Percentiles rank a stretch among this genome's conserved stretches.
These are phyloP conservation scores for Wickerhamiella qilinensis DNA, from an alignment of 805 yeast genomes.

Conservation along the genomic window DNA sequence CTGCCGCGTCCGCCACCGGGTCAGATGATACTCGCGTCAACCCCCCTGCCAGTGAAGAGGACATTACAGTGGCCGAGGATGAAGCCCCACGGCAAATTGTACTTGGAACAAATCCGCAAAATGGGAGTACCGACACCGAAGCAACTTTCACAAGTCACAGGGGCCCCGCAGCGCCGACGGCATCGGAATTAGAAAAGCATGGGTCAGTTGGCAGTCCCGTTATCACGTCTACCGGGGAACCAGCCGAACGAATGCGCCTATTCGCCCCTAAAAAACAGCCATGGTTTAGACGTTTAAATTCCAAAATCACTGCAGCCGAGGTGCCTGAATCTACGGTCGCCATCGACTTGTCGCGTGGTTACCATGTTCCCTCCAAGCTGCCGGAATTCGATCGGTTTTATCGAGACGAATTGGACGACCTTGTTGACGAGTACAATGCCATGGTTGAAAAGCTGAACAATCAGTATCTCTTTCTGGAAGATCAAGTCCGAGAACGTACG, in stretches of 20 bases:
- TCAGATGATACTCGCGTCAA: not conserved
- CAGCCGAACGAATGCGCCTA: too few species aligned
- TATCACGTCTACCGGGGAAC: not conserved
- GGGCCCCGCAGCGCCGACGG: not conserved
- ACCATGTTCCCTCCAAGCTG: slow-evolving; percentile 12
- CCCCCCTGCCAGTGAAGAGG: not conserved
- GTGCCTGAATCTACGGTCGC: not conserved
- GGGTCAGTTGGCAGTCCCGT: not conserved
- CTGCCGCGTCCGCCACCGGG: not conserved
- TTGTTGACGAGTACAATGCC: slow-evolving; percentile 75
- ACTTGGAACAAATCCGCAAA: not conserved
- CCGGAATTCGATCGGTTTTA: slow-evolving; percentile 10
- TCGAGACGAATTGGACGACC: slow-evolving; percentile 68
- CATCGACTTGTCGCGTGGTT: slow-evolving; percentile 1
- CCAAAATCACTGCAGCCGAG: not conserved
- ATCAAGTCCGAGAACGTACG: slow-evolving; percentile 72
- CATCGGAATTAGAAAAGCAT: not conserved
- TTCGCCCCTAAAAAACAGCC: not conserved
- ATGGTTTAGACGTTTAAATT: not conserved
- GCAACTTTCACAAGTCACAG: not conserved
- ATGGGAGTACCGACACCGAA: not conserved
- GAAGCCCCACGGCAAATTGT: not conserved
- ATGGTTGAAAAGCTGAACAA: slow-evolving; percentile 79
- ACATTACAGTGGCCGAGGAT: not conserved
- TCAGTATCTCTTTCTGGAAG: slow-evolving; percentile 76